Evolutionary conservation across 164 flowering plant species (phyloP).

Genomic region (Houttuynia cordata): DNA sequence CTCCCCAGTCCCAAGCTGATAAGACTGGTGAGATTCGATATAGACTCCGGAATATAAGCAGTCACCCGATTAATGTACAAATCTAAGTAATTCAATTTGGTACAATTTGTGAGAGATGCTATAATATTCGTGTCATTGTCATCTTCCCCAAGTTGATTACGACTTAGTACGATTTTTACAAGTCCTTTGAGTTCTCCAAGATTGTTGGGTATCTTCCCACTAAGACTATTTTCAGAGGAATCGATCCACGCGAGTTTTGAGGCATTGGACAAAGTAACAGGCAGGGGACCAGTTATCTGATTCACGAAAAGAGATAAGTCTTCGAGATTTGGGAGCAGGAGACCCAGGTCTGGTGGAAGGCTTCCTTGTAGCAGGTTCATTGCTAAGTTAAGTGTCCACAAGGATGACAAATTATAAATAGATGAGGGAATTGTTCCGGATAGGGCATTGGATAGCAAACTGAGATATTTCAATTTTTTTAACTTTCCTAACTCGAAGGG

Average conservation of each 20-base stretch:
- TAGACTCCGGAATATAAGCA: constrained; percentile 15
- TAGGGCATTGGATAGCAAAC: background rate
- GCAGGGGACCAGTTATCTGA: background rate
- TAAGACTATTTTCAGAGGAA: background rate
- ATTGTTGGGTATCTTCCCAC: background rate
- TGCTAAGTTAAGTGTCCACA: background rate
- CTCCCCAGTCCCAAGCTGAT: background rate
- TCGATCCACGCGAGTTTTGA: background rate
- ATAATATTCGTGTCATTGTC: constrained; percentile 14
- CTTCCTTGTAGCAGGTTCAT: background rate
- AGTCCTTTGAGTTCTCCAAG: constrained; percentile 5
- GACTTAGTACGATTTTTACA: background rate
- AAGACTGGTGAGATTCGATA: constrained; percentile 14
- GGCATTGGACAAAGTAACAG: background rate
- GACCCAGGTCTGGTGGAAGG: background rate
- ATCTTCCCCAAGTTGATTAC: constrained; percentile 5
- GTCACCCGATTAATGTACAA: constrained; percentile 7
- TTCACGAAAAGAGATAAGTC: background rate
- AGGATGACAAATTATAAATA: background rate
- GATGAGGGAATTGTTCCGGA: background rate
- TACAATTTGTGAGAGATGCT: constrained; percentile 12
- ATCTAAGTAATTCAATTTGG: constrained; percentile 3
- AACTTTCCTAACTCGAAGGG: background rate
- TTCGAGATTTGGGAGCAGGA: background rate
- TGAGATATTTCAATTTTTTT: too few species aligned